Evolutionary conservation across 805 yeast genomes (phyloP).

Genomic region (Jamesozyma rosinii): DNA sequence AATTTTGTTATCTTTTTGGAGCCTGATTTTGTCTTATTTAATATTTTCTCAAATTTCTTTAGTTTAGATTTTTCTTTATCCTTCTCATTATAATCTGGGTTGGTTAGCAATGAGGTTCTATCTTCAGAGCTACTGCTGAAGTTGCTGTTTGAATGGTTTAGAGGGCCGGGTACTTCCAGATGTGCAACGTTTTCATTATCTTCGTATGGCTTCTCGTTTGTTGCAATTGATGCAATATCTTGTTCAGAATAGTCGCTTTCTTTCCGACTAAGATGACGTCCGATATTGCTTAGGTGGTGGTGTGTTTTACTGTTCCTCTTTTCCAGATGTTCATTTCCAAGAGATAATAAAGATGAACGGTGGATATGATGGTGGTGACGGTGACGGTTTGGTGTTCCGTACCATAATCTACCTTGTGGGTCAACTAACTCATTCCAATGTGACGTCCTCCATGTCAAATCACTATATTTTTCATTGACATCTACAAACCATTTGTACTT

Average conservation of each 20-base stretch:
- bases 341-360: background rate
- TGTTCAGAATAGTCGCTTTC: background rate
- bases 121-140: background rate
- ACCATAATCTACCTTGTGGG: constrained; percentile 26
- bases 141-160: background rate
- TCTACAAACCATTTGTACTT: constrained; percentile 58
- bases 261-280: constrained; percentile 9
- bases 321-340: background rate
- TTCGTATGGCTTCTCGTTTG: background rate
- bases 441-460: constrained; percentile 41
- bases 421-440: constrained; percentile 28
- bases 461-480: constrained; percentile 47
- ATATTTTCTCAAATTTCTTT: constrained; percentile 19
- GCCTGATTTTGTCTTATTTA: constrained; percentile 8
- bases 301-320: background rate
- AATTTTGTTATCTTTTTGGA: constrained; percentile 18
- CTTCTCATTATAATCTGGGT: background rate
- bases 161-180: background rate
- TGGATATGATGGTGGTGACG: background rate
- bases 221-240: background rate
- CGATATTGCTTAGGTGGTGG: background rate
- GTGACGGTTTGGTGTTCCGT: constrained; percentile 1
- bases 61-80: constrained; percentile 5
- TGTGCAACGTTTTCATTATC: background rate
- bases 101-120: background rate